Conservation (phyloP, 306 rosid species). For the Clitoria ternatea region DNA sequence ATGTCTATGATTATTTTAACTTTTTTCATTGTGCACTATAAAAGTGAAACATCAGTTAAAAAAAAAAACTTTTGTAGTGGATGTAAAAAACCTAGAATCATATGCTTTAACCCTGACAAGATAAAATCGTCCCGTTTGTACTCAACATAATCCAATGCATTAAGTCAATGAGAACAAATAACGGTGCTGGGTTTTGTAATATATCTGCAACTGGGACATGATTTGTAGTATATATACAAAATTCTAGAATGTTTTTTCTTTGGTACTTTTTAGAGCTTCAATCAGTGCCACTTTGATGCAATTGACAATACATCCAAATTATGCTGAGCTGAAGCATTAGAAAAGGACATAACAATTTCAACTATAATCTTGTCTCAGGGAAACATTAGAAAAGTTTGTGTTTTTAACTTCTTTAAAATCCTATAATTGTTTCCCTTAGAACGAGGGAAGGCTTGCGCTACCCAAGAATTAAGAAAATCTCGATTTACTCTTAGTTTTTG, state of each 20-base stretch:
- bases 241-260: neutral
- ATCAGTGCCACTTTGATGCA: neutral
- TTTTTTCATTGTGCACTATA: neutral
- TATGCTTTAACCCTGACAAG: neutral
- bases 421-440: neutral
- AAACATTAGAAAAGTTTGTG: neutral
- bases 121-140: neutral
- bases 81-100: neutral
- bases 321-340: neutral
- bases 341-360: constrained; percentile 22
- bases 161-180: neutral
- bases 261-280: neutral
- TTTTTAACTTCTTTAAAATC: neutral
- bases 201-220: neutral
- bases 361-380: too few species aligned
- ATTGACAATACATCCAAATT: constrained; percentile 16
- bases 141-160: neutral
- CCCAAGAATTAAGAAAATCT: too few species aligned
- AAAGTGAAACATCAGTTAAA: neutral
- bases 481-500: too few species aligned
- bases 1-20: neutral
- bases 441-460: too few species aligned
- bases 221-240: neutral
- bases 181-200: constrained; percentile 4
- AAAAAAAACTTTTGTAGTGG: neutral